Evolutionary conservation across 1,284 basidiomycete genomes (phyloP), one percentile per base, ranked within the genome.

Genomic region (Rhodotorula sp.): DNA sequence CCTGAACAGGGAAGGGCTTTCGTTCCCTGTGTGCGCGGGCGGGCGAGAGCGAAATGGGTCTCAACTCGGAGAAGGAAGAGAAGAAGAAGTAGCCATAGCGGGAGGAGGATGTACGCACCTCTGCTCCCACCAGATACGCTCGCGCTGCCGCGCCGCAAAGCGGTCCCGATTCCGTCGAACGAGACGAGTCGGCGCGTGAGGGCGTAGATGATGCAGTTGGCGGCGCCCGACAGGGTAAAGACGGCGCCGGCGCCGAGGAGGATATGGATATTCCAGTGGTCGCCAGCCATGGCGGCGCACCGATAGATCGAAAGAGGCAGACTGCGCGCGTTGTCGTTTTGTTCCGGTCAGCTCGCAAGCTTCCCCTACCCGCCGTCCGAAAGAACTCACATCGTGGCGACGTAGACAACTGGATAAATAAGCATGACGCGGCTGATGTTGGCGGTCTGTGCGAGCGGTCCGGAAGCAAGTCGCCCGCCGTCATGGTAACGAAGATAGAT

Each of bases 141-240:
- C 16, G 18, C 49, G 15, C 34, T 34, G 12, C 56, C 47, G 5
- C 67, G 29, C 18, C 71, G 16, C 16, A 69, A 4, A 2, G 57
- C 66, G 12, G 12, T 29, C 10, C 65, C 58, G 21, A 73, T 26
- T 6, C 52, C 58, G 20, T 69, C 63, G 29, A 64, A 49, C 23
- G 62, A 62, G 47, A 74, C 62, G 59, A 74, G 64, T 20, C 46
- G 64, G 8, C 73, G 46, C 18, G 73, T 74, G 16, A 69, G 39
- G 7, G 65, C 67, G 62, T 74, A 74, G 46, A 69, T 62, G n/a
- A 46, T 34, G 56, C 58, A 64, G 47, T 74, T 69, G 26, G 62
- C 65, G 2, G 47, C 23, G 8, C 73, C 73, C 4, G 52, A 54
- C 5, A 74, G 49, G 21, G 69, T 71, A 48, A 71, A 71, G 43